Base-by-base conservation (phyloP, 2,329 filamentous ascomycete genomes). In the Fusarium sp. region DNA sequence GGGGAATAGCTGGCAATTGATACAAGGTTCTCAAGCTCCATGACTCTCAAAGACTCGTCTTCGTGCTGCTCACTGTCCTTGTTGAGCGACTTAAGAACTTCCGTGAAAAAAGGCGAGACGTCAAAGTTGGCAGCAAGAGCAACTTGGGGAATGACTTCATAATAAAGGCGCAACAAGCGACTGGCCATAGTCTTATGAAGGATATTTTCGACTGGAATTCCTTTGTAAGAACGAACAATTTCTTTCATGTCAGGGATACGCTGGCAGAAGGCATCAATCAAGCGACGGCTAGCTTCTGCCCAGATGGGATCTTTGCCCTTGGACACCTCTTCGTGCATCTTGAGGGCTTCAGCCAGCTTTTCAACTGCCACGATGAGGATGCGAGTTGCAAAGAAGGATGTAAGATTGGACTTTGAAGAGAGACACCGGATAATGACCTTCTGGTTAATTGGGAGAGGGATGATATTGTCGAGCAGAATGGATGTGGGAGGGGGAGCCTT, bases 121-220 rank as follows among this genome's bases (percentile, higher is more conserved):
- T 98, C 96, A 73, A 97, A 96, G 68, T 92, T 96, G 71, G 94
- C 91, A 67, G 91, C 90, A 15, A 96, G 83, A 2, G 94, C 93
- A 24, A 92, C 83, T 62, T 92, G 89, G 3, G 96, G 94, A 10
- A 93, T 85, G 4, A 92, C 84, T 75, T 94, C 89, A 76, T 96
- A 96, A 79, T 96, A 98, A n/a, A 94, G 84, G 17, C 89, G 86
- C 39, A 99, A 79, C 20, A 97, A 81, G 68, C 92, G 90, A 60
- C 91, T 91, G n/a, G 90, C 85, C 22, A 92, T 89, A 73, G 96
- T 92, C 60, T 91, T 87, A 74, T 94, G 92, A 63, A 96, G 83
- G 30, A 91, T 79, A 65, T 95, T 90, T 20, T 89, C 87, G 41
- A 88, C 85, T 0, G 87, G 80, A 24, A 92, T 89, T 58, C 87